Evolutionary conservation across 768 basidiomycete species (phyloP), one percentile per base, ranked within the genome.

Genomic region (Naganishia onofrii): DNA sequence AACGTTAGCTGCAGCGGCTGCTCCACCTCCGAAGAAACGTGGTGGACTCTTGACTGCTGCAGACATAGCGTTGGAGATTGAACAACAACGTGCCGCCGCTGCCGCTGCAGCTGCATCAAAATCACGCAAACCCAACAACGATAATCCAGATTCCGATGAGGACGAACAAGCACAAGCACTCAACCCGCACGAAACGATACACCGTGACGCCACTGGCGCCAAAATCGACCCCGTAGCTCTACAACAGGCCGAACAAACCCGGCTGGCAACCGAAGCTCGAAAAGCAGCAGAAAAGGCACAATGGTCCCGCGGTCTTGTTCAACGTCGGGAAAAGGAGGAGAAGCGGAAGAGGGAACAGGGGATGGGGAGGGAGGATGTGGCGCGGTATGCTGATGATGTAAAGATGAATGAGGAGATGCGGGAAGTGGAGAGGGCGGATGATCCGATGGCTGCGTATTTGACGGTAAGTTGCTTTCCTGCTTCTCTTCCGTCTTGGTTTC

Each of bases 281-380:
- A 79, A 86, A 80, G 85, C 91, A 26, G 89, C 92, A 77, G 84
- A 71, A 31, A 94, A 92, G 83, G 93, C 95, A 91, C 91, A 95
- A 79, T 98, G 96, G 96, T 93, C 92, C 0, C 98, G 95, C 81
- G 96, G 96, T 34, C 76, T 98, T 42, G 90, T 93, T 46, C 96
- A 98, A 82, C 83, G 88, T 70, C 89, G 91, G 28, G 90, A 93
- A 70, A 82, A 84, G 65, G 91, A 93, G 81, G 86, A 85, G 77
- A 82, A 84, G 77, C 86, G 82, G 76, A 76, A 81, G 69, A 87
- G 92, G 69, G 78, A 91, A 76, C 88, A 91, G 80, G 88, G 86
- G 74, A 87, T 89, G 80, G 85, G 83, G 70, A 82, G 82, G 15
- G 84, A 84, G 70, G 85, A 87, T 21, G 89, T 97, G 72, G 89